A percentile compares a stretch with the other conserved stretches of the same genome.
phyloP scores from a whole-genome alignment of 2,329 filamentous ascomycete species.

The Monosporascus sp. region DNA sequence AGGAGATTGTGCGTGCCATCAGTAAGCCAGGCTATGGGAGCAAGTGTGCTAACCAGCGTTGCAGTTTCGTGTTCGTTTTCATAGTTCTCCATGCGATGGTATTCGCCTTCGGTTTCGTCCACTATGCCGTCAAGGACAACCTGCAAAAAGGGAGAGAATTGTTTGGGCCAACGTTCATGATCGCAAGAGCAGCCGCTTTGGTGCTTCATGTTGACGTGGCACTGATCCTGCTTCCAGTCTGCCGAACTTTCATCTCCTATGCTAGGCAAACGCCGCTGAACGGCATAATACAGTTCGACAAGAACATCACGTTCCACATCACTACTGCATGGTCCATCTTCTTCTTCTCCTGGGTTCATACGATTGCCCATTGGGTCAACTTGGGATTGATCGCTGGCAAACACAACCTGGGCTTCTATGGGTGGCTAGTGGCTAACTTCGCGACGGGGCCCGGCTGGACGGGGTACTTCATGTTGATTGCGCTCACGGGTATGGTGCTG shows the following conservation, averaged over 20 bases:
- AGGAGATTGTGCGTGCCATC: conserved; percentile 61
- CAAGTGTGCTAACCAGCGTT: conserved; percentile 13
- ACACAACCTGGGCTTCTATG: conserved; percentile 72
- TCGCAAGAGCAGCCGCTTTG: conserved; percentile 70
- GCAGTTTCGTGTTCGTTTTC: conserved; percentile 72
- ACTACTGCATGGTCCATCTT: conserved; percentile 82
- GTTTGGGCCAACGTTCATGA: conserved; percentile 72
- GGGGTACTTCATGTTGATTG: conserved; percentile 77
- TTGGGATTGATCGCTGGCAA: conserved; percentile 71
- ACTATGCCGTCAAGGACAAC: conserved; percentile 75
- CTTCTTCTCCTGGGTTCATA: conserved; percentile 84
- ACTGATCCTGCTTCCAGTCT: conserved; percentile 75
- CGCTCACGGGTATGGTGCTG: conserved; percentile 71
- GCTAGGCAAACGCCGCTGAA: conserved; percentile 76
- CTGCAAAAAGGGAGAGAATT: conserved; percentile 59
- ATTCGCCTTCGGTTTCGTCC: conserved; percentile 74
- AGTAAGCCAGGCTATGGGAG: conserved; percentile 7
- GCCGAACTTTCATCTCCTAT: conserved; percentile 77
- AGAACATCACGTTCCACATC: conserved; percentile 87
- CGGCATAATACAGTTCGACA: conserved; percentile 83
- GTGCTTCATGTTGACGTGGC: conserved; percentile 79
- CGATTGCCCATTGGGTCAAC: conserved; percentile 83
- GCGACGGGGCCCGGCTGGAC: conserved; percentile 79
- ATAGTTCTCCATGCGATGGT: conserved; percentile 69
- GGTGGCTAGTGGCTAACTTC: conserved; percentile 73